Evolutionary conservation across 768 basidiomycete species (phyloP).

Genomic region (Termitomyces sp.): DNA sequence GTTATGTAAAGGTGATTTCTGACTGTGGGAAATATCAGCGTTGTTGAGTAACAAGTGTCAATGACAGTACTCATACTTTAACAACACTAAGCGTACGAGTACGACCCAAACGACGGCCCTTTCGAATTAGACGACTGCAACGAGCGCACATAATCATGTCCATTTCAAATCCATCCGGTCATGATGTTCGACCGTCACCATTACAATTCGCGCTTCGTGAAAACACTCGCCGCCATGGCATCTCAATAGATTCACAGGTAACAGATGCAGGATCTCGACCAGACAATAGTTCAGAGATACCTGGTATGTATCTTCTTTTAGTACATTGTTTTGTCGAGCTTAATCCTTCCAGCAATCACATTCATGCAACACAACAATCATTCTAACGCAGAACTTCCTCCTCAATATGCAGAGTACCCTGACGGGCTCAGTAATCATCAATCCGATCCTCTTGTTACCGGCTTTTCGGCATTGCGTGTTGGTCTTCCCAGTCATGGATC

Average conservation of each 20-base stretch:
- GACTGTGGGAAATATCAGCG: conserved; percentile 15
- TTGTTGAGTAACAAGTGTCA: conserved; percentile 1
- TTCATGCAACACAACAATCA: conserved; percentile 32
- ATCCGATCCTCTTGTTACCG: conserved; percentile 40
- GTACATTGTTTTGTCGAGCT: not conserved
- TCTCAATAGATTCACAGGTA: conserved; percentile 9
- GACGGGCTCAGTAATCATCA: conserved; percentile 23
- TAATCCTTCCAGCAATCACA: conserved; percentile 11
- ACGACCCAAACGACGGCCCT: not conserved
- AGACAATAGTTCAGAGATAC: conserved; percentile 15
- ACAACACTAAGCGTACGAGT: not conserved
- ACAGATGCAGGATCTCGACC: conserved; percentile 11
- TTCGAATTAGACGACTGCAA: conserved; percentile 1
- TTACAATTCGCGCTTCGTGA: conserved; percentile 11
- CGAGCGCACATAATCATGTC: conserved; percentile 21
- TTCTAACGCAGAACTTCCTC: conserved; percentile 27
- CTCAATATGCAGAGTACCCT: conserved; percentile 24
- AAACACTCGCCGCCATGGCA: conserved; percentile 8
- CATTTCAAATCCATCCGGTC: conserved; percentile 21
- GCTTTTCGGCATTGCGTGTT: conserved; percentile 52
- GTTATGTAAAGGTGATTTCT: not conserved
- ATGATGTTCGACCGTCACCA: conserved; percentile 19
- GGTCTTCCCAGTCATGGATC: conserved; percentile 23
- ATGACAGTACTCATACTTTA: not conserved
- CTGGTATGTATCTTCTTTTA: conserved; percentile 13